phyloP scores from a whole-genome alignment of 2,329 filamentous ascomycete species.

The Sporothrix schenckii region DNA sequence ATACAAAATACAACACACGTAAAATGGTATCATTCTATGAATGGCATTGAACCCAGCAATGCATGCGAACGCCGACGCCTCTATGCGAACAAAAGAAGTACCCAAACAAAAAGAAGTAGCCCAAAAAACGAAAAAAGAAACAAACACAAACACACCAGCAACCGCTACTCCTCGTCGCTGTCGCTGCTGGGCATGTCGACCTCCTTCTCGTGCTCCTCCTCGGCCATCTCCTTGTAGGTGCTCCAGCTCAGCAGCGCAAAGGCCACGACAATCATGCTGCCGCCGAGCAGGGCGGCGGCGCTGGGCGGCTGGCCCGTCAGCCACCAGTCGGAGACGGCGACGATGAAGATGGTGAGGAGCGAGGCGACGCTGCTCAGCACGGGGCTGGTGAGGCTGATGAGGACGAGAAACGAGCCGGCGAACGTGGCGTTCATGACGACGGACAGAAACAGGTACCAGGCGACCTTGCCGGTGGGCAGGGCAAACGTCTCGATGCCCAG shows the following conservation, averaged over 20 bases:
- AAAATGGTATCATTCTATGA: not conserved
- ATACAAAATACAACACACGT: not conserved
- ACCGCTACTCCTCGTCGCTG: conserved; percentile 35
- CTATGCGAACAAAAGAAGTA: not conserved
- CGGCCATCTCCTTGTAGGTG: conserved; percentile 89
- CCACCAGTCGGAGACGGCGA: conserved; percentile 88
- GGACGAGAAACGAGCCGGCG: conserved; percentile 86
- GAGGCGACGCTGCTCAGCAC: conserved; percentile 92
- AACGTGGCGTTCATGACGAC: conserved; percentile 89
- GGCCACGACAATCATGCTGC: conserved; percentile 81
- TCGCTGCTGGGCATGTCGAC: conserved; percentile 37
- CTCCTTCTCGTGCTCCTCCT: conserved; percentile 70
- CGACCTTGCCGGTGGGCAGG: conserved; percentile 75
- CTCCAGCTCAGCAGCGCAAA: conserved; percentile 89
- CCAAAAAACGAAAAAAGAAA: not conserved
- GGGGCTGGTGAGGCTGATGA: conserved; percentile 90
- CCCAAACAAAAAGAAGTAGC: not conserved
- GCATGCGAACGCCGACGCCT: conserved; percentile 5
- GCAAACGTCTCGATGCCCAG: conserved; percentile 80
- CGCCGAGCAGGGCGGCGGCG: conserved; percentile 76
- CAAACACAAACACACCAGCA: not conserved
- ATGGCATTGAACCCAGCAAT: not conserved
- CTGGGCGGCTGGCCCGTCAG: conserved; percentile 77
- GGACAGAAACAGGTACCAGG: conserved; percentile 76
- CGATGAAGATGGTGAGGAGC: conserved; percentile 93